These are phyloP conservation scores for Podospora didyma DNA, from an alignment of 495 filamentous ascomycete genomes.

Conservation along the genomic window DNA sequence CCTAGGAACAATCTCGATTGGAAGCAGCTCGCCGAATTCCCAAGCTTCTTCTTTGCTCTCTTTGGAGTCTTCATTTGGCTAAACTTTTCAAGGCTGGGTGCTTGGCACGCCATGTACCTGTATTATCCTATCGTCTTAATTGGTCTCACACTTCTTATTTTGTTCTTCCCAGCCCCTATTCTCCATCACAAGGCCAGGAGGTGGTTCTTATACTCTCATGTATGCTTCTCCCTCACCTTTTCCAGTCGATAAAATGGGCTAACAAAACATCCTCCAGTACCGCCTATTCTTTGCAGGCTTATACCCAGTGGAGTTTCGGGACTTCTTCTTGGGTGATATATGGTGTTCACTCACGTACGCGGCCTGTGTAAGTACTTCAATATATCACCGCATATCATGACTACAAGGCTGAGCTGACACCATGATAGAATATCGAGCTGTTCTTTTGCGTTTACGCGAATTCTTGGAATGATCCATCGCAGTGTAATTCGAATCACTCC, in stretches of 20 bases:
- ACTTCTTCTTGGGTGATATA: conserved; percentile 97
- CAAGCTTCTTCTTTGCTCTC: conserved; percentile 70
- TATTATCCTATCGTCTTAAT: conserved; percentile 89
- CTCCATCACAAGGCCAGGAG: conserved; percentile 72
- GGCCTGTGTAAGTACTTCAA: conserved; percentile 63
- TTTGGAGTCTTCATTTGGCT: conserved; percentile 81
- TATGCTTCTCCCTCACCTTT: conserved; percentile 36
- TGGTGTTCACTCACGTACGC: conserved; percentile 92
- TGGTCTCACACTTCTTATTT: conserved; percentile 54
- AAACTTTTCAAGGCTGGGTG: conserved; percentile 68
- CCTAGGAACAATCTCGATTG: conserved; percentile 79
- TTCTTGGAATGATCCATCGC: conserved; percentile 62
- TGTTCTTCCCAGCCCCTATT: conserved; percentile 71
- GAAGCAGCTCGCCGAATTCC: conserved; percentile 82
- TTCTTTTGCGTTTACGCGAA: conserved; percentile 92
- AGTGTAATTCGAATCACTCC: conserved; percentile 85
- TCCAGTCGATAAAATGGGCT: neutral
- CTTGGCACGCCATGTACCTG: conserved; percentile 62
- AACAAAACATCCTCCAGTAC: conserved; percentile 55
- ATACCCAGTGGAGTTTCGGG: conserved; percentile 92
- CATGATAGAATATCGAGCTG: conserved; percentile 70
- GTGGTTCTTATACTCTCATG: conserved; percentile 83
- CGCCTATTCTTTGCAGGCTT: conserved; percentile 79
- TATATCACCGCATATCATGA: neutral
- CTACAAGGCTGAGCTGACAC: neutral